Evolutionary conservation across 2,329 filamentous ascomycete genomes (phyloP).

Genomic region (Ceratocystis huliohia): DNA sequence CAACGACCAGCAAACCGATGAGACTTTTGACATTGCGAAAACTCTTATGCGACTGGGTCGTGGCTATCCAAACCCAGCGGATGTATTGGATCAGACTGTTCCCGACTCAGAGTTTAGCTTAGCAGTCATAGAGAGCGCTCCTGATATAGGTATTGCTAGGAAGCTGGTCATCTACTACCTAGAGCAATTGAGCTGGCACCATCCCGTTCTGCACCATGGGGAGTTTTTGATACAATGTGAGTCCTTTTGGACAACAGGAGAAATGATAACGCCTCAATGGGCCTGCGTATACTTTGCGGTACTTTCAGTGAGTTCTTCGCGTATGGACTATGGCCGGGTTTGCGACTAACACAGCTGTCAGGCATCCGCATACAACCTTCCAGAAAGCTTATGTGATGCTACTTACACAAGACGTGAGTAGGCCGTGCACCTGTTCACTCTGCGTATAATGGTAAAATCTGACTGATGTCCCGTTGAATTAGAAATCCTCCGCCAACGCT

Average conservation of each 20-base stretch:
- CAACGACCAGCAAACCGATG: constrained; percentile 12
- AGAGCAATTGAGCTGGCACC: constrained; percentile 20
- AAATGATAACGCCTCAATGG: constrained; percentile 13
- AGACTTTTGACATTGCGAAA: constrained; percentile 14
- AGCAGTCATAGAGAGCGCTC: background rate
- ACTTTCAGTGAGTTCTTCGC: constrained; percentile 7
- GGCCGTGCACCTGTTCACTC: background rate
- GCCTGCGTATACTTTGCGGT: constrained; percentile 13
- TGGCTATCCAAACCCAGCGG: constrained; percentile 14
- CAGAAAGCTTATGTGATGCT: constrained; percentile 6
- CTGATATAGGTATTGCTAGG: background rate
- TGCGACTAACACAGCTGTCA: background rate
- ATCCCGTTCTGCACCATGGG: constrained; percentile 17
- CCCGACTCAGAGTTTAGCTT: constrained; percentile 3
- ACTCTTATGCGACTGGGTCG: constrained; percentile 18
- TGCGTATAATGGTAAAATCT: background rate
- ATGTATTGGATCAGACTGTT: background rate
- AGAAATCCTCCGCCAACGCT: background rate
- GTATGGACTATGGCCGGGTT: background rate
- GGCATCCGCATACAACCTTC: constrained; percentile 19
- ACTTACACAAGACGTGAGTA: constrained; percentile 5
- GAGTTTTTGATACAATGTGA: constrained; percentile 16
- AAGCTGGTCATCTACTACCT: constrained; percentile 18
- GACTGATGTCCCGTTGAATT: background rate
- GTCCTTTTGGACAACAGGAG: background rate